Evolutionary conservation across 805 yeast species (phyloP), one percentile per base, ranked within the genome.

Genomic region (Blastobotrys terrestris): DNA sequence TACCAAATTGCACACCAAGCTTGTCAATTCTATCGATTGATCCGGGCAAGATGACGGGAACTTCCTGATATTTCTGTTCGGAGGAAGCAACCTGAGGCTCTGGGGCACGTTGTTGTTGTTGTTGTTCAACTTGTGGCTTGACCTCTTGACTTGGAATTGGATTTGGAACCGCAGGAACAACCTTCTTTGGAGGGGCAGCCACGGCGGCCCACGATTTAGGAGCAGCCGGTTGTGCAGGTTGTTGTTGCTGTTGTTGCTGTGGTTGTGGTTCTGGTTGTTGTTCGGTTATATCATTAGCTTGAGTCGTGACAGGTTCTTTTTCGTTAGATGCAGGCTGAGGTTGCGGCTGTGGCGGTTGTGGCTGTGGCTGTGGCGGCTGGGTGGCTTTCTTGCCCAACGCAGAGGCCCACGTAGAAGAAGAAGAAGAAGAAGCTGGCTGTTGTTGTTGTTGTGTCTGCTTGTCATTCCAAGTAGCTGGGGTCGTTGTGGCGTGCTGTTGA

Each of bases 141-240:
- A 55, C 53, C 40, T 46, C 44, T 43, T 49, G 55, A 40, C 48
- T 52, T 14, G 31, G 31, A 3, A 44, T 19, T 20, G 39, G 48
- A 11, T 60, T 55, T 66, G 69, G 56, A 57, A 67, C 63, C 39
- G 67, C 64, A 31, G 66, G 67, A 44, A 62, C 57, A 51, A 63
- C 53, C 53, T 65, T 59, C 60, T 60, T 54, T 46, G 53, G 62
- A 45, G 88, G 83, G 52, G 80, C 70, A 50, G 84, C 83, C 60
- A 84, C 79, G 15, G 90, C 79, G 31, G 89, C 88, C 87, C 89
- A 84, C 3, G 88, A 75, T 62, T 74, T 72, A 6, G 35, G 35
- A 6, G 8, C 35, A 11, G 35, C 5, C 35, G 35, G 72, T 66
- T 44, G 50, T 39, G 39, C 52, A 53, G 21, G 58, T 26, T 3